Percentiles rank a stretch among this genome's conserved stretches.
These are phyloP conservation scores for Botrytis galanthina DNA, from an alignment of 2,329 filamentous ascomycete genomes.

Conservation along the genomic window DNA sequence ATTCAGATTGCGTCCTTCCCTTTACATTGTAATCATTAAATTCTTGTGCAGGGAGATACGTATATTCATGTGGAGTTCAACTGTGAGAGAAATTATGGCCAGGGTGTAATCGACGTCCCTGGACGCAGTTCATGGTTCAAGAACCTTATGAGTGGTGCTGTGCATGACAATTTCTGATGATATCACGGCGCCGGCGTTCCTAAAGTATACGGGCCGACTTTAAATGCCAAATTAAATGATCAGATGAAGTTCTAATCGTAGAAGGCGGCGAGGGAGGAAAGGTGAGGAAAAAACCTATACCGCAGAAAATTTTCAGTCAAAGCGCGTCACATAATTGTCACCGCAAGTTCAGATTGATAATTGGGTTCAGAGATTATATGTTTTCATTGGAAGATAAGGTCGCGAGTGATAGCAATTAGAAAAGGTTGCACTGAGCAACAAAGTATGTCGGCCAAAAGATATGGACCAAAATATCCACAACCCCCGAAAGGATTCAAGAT, in stretches of 20 bases:
- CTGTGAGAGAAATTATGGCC: not conserved
- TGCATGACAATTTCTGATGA: not conserved
- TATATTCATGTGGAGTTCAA: not conserved
- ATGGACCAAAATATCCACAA: constrained; percentile 70
- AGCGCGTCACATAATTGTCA: not conserved
- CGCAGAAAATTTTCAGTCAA: not conserved
- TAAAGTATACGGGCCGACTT: not conserved
- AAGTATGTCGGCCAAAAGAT: constrained; percentile 57
- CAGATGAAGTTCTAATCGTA: not conserved
- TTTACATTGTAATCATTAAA: not conserved
- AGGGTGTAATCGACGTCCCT: not conserved
- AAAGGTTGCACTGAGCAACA: not conserved
- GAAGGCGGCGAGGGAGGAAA: not conserved
- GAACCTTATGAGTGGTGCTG: not conserved
- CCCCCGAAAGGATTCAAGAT: constrained; percentile 44
- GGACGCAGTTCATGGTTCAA: not conserved
- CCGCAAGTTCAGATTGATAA: not conserved
- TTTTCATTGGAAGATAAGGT: not conserved
- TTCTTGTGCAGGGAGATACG: not conserved
- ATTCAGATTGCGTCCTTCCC: not conserved
- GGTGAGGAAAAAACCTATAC: not conserved
- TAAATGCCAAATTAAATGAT: not conserved
- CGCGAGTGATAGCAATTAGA: not conserved
- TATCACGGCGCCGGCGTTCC: not conserved
- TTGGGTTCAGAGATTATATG: not conserved